phyloP scores from a whole-genome alignment of 768 basidiomycete species.

The Rhizopogon rudus region DNA sequence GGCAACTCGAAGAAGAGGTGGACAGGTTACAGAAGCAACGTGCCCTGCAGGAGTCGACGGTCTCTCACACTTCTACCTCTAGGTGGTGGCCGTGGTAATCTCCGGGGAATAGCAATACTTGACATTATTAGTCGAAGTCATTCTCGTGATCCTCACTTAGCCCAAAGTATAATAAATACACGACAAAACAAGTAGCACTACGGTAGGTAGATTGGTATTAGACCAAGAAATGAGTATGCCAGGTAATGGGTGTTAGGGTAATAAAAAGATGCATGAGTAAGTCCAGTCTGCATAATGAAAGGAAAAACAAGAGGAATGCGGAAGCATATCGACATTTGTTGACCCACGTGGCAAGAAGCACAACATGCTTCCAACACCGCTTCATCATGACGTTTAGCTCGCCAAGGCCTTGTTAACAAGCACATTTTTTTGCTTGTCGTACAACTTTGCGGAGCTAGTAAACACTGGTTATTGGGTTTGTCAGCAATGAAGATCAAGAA shows the following conservation, averaged over 20 bases:
- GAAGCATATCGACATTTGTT: background rate
- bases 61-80: conserved; percentile 4
- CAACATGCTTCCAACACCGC: background rate
- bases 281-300: background rate
- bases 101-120: background rate
- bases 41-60: background rate
- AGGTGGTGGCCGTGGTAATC: conserved; percentile 19
- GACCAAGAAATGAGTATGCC: background rate
- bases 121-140: background rate
- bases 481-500: background rate
- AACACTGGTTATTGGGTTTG: conserved; percentile 1
- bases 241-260: background rate
- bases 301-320: background rate
- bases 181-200: background rate
- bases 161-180: background rate
- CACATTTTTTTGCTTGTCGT: conserved; percentile 60
- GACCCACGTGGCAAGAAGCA: background rate
- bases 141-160: background rate
- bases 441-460: conserved; percentile 67
- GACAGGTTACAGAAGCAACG: conserved; percentile 25
- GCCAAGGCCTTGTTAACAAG: conserved; percentile 46
- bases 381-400: conserved; percentile 1
- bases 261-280: background rate
- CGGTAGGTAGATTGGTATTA: background rate
- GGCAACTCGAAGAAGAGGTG: conserved; percentile 57